A percentile compares a stretch with the other conserved stretches of the same genome.
These are phyloP conservation scores for Trichophyton simii DNA, from an alignment of 2,329 filamentous ascomycete species.

Conservation along the genomic window DNA sequence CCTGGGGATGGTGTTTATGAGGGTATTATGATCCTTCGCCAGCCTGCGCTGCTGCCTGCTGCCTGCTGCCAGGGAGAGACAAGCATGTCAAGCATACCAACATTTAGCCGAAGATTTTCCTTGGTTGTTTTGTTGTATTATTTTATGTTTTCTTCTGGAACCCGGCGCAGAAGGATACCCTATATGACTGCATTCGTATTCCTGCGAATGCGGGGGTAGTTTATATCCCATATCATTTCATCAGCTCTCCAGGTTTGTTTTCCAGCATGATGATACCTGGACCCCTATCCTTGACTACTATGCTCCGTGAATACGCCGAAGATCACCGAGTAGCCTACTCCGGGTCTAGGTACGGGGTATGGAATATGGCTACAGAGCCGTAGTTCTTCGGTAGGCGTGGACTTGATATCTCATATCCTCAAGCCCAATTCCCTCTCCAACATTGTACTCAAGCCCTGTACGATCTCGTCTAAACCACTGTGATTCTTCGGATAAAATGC, in stretches of 20 bases:
- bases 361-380: background rate
- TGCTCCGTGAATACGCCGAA: too few species aligned
- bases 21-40: background rate
- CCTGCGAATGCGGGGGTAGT: too few species aligned
- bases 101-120: too few species aligned
- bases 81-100: background rate
- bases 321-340: background rate
- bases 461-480: conserved; percentile 69
- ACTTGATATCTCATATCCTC: conserved; percentile 95
- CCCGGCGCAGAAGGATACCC: too few species aligned
- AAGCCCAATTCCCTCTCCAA: conserved; percentile 72
- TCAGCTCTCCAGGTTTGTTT: too few species aligned
- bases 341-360: background rate
- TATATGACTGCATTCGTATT: too few species aligned
- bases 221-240: too few species aligned
- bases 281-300: too few species aligned
- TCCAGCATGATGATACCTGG: too few species aligned
- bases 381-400: conserved; percentile 53
- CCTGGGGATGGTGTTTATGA: background rate
- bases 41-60: background rate
- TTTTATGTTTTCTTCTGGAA: too few species aligned
- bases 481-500: conserved; percentile 62
- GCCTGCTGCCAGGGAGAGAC: background rate
- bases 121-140: too few species aligned
- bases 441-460: conserved; percentile 56